These are phyloP conservation scores for Ganoderma multipileum DNA, from an alignment of 1,284 basidiomycete genomes.

Conservation along the genomic window DNA sequence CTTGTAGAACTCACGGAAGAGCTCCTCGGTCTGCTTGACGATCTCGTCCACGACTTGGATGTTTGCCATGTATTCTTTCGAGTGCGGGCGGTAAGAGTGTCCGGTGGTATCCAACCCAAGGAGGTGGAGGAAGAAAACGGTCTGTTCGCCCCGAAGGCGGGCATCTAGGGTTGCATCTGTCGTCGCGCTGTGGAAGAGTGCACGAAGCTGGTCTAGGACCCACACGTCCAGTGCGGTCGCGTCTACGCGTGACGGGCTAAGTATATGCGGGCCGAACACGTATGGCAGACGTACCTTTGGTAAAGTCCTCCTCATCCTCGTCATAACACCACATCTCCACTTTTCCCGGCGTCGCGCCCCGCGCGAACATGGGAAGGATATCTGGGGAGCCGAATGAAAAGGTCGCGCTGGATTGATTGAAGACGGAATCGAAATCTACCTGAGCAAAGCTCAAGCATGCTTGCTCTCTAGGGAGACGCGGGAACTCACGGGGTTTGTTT, in stretches of 20 bases:
- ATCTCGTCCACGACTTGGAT: slow-evolving; percentile 84
- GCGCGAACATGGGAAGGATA: slow-evolving; percentile 89
- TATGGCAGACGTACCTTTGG: slow-evolving; percentile 61
- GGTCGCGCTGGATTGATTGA: slow-evolving; percentile 83
- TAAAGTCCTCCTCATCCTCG: slow-evolving; percentile 85
- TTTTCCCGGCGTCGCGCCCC: slow-evolving; percentile 73
- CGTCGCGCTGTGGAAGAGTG: slow-evolving; percentile 70
- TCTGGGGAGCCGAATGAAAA: slow-evolving; percentile 91
- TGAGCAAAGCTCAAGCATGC: slow-evolving; percentile 36
- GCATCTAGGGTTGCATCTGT: slow-evolving; percentile 53
- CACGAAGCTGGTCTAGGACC: slow-evolving; percentile 74
- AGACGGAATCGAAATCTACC: slow-evolving; percentile 90
- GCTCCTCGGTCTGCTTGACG: slow-evolving; percentile 69
- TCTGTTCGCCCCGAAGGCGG: slow-evolving; percentile 60
- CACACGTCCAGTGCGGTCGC: slow-evolving; percentile 83
- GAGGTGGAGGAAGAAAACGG: slow-evolving; percentile 87
- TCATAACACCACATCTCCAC: slow-evolving; percentile 83
- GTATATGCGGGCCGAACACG: background rate
- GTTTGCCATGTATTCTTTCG: slow-evolving; percentile 88
- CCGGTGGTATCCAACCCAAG: slow-evolving; percentile 90
- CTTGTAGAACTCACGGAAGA: slow-evolving; percentile 71
- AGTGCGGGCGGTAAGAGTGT: slow-evolving; percentile 88
- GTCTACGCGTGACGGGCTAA: slow-evolving; percentile 50
- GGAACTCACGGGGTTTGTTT: slow-evolving; percentile 81
- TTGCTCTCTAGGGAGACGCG: background rate